Conservation (phyloP, 140 eudicot species). For the Ambrosia hybrid region DNA sequence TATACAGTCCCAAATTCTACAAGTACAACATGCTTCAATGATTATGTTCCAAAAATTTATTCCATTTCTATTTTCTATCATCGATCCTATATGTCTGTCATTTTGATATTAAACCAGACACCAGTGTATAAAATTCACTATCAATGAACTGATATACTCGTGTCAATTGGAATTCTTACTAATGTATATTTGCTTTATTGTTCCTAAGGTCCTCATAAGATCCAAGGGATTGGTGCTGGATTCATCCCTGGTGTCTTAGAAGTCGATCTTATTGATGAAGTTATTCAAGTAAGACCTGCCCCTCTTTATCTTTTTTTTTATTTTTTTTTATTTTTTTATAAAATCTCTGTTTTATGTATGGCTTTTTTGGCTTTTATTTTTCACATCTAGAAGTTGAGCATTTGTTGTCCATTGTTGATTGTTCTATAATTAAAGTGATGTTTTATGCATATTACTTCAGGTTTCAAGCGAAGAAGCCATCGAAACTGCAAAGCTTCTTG, state of each 20-base stretch:
- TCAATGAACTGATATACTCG: constrained; percentile 7
- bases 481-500: constrained; percentile 72
- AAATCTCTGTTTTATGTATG: neutral
- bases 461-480: constrained; percentile 85
- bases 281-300: constrained; percentile 51
- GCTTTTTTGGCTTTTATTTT: constrained; percentile 1
- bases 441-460: constrained; percentile 26
- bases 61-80: neutral
- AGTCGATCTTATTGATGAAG: constrained; percentile 64
- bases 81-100: neutral
- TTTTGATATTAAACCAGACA: constrained; percentile 1
- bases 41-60: neutral
- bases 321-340: no score
- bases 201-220: constrained; percentile 67
- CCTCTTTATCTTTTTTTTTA: neutral
- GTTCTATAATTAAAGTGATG: constrained; percentile 3
- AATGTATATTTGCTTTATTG: constrained; percentile 15
- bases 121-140: neutral
- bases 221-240: constrained; percentile 85
- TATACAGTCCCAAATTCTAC: no score
- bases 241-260: constrained; percentile 72
- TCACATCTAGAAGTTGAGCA: neutral
- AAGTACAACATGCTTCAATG: no score
- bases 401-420: neutral
- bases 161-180: constrained; percentile 20